phyloP scores from a whole-genome alignment of 768 basidiomycete species.

The Galerina sulciceps region DNA sequence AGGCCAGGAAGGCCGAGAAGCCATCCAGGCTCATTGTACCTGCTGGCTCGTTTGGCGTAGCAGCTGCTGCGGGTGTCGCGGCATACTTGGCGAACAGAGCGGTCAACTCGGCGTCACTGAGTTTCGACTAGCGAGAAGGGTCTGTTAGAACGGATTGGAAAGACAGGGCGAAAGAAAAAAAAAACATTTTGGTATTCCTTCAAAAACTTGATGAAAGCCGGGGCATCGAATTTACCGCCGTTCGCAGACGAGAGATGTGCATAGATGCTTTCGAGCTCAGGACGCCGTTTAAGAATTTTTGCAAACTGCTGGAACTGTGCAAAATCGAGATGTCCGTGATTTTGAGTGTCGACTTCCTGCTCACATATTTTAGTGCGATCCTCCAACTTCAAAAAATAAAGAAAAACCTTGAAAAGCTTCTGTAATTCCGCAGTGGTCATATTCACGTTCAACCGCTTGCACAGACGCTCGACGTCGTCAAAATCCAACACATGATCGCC shows the following conservation, averaged over 20 bases:
- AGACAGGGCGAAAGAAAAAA: not conserved
- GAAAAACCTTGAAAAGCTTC: conserved; percentile 60
- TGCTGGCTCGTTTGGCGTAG: conserved; percentile 17
- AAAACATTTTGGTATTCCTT: conserved; percentile 44
- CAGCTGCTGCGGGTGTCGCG: conserved; percentile 2
- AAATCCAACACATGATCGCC: conserved; percentile 69
- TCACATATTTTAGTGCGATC: not conserved
- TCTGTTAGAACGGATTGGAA: not conserved
- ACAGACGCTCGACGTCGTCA: conserved; percentile 73
- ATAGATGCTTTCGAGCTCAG: conserved; percentile 78
- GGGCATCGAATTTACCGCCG: conserved; percentile 43
- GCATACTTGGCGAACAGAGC: conserved; percentile 41
- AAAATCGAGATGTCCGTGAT: conserved; percentile 71
- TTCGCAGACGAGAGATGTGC: conserved; percentile 33
- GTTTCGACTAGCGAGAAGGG: conserved; percentile 33
- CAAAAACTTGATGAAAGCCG: conserved; percentile 51
- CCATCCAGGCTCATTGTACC: conserved; percentile 55
- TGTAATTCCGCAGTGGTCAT: conserved; percentile 55
- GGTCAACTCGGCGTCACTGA: conserved; percentile 36
- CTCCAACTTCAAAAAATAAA: not conserved
- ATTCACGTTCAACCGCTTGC: conserved; percentile 71
- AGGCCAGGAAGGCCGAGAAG: conserved; percentile 82
- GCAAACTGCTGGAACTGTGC: conserved; percentile 82
- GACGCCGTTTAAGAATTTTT: conserved; percentile 80
- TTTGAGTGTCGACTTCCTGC: conserved; percentile 66